Percentiles rank a stretch among this genome's conserved stretches.
Evolutionary conservation across 345 rosid genomes (phyloP).

Genomic region (Erysimum cheiranthoides): DNA sequence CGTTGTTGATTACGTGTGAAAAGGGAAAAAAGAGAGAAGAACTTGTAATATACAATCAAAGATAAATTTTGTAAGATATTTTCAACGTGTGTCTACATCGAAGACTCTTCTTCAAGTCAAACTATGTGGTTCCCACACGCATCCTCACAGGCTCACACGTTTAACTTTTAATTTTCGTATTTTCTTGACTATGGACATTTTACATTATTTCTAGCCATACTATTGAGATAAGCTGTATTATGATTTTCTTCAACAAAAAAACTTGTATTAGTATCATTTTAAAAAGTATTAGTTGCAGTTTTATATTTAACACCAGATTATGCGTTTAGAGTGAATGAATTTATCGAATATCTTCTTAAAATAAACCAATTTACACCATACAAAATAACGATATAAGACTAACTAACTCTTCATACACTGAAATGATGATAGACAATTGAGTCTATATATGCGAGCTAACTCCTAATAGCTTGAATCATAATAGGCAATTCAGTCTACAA

Average conservation of each 20-base stretch:
- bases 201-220: conserved; percentile 18
- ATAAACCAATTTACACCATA: conserved; percentile 7
- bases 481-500: neutral
- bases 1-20: conserved; percentile 27
- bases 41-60: conserved; percentile 16
- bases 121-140: conserved; percentile 26
- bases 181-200: conserved; percentile 24
- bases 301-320: too few species aligned
- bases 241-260: conserved; percentile 1
- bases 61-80: conserved; percentile 12
- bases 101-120: conserved; percentile 32
- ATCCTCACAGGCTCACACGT: conserved; percentile 32
- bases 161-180: conserved; percentile 2
- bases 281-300: too few species aligned
- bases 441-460: neutral
- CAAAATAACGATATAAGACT: conserved; percentile 2
- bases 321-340: neutral
- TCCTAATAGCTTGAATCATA: conserved; percentile 16
- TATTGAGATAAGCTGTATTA: neutral
- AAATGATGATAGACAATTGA: conserved; percentile 7
- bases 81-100: conserved; percentile 26
- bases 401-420: conserved; percentile 12
- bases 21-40: conserved; percentile 17
- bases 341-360: neutral
- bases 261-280: neutral